A percentile compares a stretch with the other conserved stretches of the same genome.
phyloP scores from a whole-genome alignment of 2,329 filamentous ascomycete species.

The Zopfia rhizophila region DNA sequence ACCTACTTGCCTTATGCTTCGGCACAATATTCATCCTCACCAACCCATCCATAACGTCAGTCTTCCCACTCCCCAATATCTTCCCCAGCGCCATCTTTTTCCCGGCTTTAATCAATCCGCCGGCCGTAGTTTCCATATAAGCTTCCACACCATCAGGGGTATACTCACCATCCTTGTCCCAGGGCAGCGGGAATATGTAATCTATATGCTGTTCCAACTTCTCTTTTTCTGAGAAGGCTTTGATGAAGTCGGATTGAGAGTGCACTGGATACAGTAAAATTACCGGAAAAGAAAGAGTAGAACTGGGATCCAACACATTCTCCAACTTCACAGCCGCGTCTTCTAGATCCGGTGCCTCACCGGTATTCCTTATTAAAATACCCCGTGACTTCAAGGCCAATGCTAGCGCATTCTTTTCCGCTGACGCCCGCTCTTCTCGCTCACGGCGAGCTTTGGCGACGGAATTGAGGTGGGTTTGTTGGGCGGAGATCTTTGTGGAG shows the following conservation, averaged over 20 bases:
- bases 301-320: constrained; percentile 77
- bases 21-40: constrained; percentile 87
- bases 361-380: constrained; percentile 74
- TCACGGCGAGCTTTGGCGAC: constrained; percentile 67
- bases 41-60: constrained; percentile 88
- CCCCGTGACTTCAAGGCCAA: constrained; percentile 72
- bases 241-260: constrained; percentile 89
- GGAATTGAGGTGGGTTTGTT: constrained; percentile 66
- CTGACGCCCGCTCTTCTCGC: constrained; percentile 64
- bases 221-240: constrained; percentile 82
- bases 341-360: constrained; percentile 84
- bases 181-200: constrained; percentile 89
- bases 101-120: constrained; percentile 88
- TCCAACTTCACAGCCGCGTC: constrained; percentile 78
- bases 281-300: constrained; percentile 78
- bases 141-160: constrained; percentile 76
- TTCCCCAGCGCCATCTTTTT: constrained; percentile 83
- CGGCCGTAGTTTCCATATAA: constrained; percentile 84
- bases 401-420: constrained; percentile 64
- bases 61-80: constrained; percentile 77
- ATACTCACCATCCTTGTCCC: constrained; percentile 80
- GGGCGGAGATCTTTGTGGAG: constrained; percentile 70
- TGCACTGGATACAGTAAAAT: constrained; percentile 87
- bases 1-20: constrained; percentile 72
- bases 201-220: constrained; percentile 79